Percentiles rank a stretch among this genome's conserved stretches.
Evolutionary conservation across 192 early-diverging fungal genomes (phyloP).

Genomic region (Coemansia sp.): DNA sequence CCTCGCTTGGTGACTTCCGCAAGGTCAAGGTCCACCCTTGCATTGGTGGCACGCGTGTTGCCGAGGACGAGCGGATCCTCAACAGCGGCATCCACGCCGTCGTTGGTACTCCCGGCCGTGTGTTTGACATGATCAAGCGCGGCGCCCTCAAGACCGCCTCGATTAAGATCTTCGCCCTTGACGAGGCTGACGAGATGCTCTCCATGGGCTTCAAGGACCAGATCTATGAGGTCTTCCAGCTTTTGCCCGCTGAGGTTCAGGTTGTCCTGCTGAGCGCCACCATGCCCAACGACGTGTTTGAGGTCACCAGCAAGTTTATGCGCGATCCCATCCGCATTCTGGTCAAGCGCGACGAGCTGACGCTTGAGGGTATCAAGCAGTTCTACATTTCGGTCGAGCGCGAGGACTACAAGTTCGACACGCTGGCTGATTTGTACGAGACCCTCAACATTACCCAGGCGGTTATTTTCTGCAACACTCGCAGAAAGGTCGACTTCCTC

Average conservation of each 20-base stretch:
- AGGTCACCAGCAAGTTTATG: constrained; percentile 98
- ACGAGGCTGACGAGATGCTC: constrained; percentile 99
- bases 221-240: constrained; percentile 96
- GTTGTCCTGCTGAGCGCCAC: constrained; percentile 97
- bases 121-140: constrained; percentile 98
- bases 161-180: constrained; percentile 98
- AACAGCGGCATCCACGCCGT: constrained; percentile 87
- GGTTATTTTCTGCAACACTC: constrained; percentile 99
- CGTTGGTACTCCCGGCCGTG: constrained; percentile 98
- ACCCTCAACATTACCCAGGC: constrained; percentile 98
- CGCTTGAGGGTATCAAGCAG: constrained; percentile 95
- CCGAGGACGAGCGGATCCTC: constrained; percentile 87
- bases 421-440: constrained; percentile 97
- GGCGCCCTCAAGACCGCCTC: constrained; percentile 75
- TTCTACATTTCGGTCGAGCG: constrained; percentile 98
- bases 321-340: constrained; percentile 97
- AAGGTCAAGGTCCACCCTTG: constrained; percentile 92
- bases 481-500: constrained; percentile 99
- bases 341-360: constrained; percentile 97
- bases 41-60: constrained; percentile 95
- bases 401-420: constrained; percentile 99
- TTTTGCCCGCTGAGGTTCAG: constrained; percentile 86
- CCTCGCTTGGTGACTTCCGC: constrained; percentile 96
- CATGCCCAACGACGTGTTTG: constrained; percentile 94
- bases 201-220: constrained; percentile 99